Evolutionary conservation across 2,329 filamentous ascomycete genomes (phyloP), one percentile per base, ranked within the genome.

Genomic region (Fusarium udum): DNA sequence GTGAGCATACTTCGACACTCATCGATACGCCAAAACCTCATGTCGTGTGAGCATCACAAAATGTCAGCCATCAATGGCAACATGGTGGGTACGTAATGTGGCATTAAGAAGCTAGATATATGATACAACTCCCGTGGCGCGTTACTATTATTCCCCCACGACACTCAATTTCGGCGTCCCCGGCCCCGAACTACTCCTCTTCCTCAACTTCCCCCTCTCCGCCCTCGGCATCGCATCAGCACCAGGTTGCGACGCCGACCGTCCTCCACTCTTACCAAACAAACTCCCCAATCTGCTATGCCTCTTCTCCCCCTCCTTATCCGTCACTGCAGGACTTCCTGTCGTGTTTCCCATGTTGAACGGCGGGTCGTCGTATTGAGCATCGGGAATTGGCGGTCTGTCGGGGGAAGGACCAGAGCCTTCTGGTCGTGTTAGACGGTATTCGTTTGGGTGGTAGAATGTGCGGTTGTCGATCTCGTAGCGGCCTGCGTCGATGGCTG

Each of bases 401-500:
- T 71, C 57, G 42, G 26, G 45, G 11, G 59, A 56, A 6, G 64
- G 48, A 2, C 56, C 63, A 1, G 28, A 51, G 1, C 48, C 37
- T 2, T 74, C 36, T 13, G 67, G 58, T 14, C 56, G 61, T n/a
- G 71, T 49, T 6, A 64, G 63, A 4, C 61, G 57, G 24, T 75
- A 73, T 31, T 75, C 59, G 6, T 72, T 67, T 8, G 69, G 67
- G 13, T 68, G 74, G 56, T 77, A 76, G 43, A 77, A 76, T 16
- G 58, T 58, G 15, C 67, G 57, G 5, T 77, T 77, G 4, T 77
- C 74, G 7, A 77, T 64, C 55, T 77, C 75, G 61, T 76, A 77
- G 5, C 67, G 75, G 14, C 75, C 75, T 9, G 72, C 72, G 6
- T 77, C 75, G 6, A 77, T 70, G 4, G 75, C 67, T 20, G 71